A percentile compares a stretch with the other conserved stretches of the same genome.
These are phyloP conservation scores for Tympanopsis confertula DNA, from an alignment of 2,329 filamentous ascomycete genomes.

Conservation along the genomic window DNA sequence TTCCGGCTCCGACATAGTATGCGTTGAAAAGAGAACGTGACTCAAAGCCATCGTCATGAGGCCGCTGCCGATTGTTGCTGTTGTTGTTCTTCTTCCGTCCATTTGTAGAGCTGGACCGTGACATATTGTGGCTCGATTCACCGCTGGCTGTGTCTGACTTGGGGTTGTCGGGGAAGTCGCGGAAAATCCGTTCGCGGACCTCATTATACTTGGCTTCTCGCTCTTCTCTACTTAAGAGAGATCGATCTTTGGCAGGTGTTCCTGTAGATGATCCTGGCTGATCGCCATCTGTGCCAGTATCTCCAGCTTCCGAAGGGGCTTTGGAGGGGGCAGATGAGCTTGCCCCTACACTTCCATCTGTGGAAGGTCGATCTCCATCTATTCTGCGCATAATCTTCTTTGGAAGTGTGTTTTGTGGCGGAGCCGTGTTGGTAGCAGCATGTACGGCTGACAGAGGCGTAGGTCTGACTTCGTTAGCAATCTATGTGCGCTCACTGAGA, in stretches of 20 bases:
- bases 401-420: conserved; percentile 39
- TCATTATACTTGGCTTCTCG: conserved; percentile 53
- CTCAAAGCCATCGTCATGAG: conserved; percentile 18
- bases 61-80: conserved; percentile 36
- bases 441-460: background rate
- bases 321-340: conserved; percentile 30
- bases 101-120: conserved; percentile 47
- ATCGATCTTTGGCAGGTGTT: conserved; percentile 33
- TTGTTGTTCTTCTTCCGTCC: conserved; percentile 48
- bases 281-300: background rate
- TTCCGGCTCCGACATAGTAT: background rate
- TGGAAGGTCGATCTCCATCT: conserved; percentile 27
- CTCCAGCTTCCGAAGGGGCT: conserved; percentile 40
- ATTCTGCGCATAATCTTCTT: conserved; percentile 52
- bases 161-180: conserved; percentile 39
- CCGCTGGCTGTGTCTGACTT: conserved; percentile 23
- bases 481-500: background rate
- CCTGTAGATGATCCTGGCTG: background rate
- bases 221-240: conserved; percentile 45
- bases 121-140: conserved; percentile 39
- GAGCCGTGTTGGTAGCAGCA: conserved; percentile 27
- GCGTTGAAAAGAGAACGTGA: conserved; percentile 41
- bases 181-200: conserved; percentile 49
- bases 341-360: conserved; percentile 24
- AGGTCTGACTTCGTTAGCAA: background rate